Percentiles rank a stretch among this genome's conserved stretches.
Evolutionary conservation across 345 rosid species (phyloP).

Genomic region (Arabidopsis suecica): DNA sequence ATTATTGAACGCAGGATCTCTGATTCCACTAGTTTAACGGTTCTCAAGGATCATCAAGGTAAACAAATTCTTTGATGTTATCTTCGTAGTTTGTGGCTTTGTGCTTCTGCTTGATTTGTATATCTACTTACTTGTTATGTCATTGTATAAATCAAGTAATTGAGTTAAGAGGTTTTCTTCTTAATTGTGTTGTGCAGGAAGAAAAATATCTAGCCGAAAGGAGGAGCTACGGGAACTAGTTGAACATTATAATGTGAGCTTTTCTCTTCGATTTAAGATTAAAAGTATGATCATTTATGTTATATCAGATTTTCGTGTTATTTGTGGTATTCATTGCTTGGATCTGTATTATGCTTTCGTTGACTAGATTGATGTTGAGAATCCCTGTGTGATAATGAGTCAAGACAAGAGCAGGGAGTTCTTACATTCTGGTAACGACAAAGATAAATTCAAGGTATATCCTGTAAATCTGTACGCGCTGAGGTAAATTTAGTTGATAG

Average conservation of each 20-base stretch:
- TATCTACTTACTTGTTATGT: slow-evolving; percentile 10
- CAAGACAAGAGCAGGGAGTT: slow-evolving; percentile 98
- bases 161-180: slow-evolving; percentile 2
- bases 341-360: not conserved
- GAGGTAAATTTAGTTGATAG: slow-evolving; percentile 16
- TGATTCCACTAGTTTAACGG: slow-evolving; percentile 56
- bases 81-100: not conserved
- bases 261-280: slow-evolving; percentile 16
- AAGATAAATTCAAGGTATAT: slow-evolving; percentile 84
- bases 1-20: slow-evolving; percentile 75
- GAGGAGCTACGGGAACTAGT: slow-evolving; percentile 80
- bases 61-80: slow-evolving; percentile 11
- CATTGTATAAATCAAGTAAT: not conserved
- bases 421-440: slow-evolving; percentile 88
- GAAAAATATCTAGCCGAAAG: slow-evolving; percentile 62
- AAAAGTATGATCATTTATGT: not conserved
- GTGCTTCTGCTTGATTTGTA: slow-evolving; percentile 16
- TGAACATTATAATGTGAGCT: slow-evolving; percentile 88
- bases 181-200: slow-evolving; percentile 55
- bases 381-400: slow-evolving; percentile 95
- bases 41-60: slow-evolving; percentile 77
- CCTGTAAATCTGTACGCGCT: not conserved
- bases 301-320: slow-evolving; percentile 3
- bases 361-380: slow-evolving; percentile 86
- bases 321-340: slow-evolving; percentile 14